Conservation (phyloP, 169 alveolate genomes). For the Plasmodium blacklocki region DNA sequence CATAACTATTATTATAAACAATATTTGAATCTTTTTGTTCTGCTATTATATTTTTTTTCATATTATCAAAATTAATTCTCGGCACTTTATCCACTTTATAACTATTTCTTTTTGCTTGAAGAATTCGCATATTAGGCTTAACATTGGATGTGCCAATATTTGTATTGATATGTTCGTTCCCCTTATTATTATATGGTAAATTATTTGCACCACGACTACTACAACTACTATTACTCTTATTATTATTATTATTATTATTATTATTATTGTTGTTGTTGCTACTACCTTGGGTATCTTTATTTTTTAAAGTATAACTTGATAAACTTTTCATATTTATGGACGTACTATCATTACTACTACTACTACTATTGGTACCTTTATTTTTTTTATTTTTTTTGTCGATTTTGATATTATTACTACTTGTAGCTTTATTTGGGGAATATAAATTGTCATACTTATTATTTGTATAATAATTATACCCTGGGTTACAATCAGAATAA, state of each 20-base stretch:
- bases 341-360: background rate
- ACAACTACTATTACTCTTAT: background rate
- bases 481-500: too few species aligned
- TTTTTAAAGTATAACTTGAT: too few species aligned
- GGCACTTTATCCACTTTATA: constrained; percentile 23
- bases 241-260: background rate
- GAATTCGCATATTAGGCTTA: constrained; percentile 2
- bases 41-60: background rate
- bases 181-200: too few species aligned
- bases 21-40: background rate
- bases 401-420: background rate
- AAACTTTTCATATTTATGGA: too few species aligned
- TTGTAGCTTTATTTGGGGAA: background rate
- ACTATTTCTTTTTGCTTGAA: constrained; percentile 15
- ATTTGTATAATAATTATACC: background rate
- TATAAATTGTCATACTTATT: constrained; percentile 4
- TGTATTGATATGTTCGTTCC: too few species aligned
- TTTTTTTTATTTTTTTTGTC: too few species aligned
- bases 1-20: background rate
- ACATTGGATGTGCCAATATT: too few species aligned
- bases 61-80: background rate
- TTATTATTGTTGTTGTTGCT: background rate
- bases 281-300: too few species aligned
- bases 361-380: background rate
- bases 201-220: constrained; percentile 7